Evolutionary conservation across 2,329 filamentous ascomycete species (phyloP).

Genomic region (Colletotrichum tofieldiae): DNA sequence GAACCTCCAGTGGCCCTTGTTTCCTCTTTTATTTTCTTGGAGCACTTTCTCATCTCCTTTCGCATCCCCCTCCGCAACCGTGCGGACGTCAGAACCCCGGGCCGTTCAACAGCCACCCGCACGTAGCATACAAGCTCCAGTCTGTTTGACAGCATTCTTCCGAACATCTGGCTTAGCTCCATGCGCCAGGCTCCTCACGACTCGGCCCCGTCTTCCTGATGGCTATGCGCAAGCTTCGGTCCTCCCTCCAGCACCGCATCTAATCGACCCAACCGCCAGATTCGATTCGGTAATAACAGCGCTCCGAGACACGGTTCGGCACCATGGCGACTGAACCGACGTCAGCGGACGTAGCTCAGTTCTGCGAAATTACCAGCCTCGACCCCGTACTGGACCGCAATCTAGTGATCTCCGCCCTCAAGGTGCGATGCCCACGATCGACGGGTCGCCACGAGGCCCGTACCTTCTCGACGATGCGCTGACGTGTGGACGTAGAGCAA

Average conservation of each 20-base stretch:
- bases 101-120: background rate
- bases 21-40: background rate
- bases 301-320: slow-evolving; percentile 35
- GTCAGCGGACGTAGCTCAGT: slow-evolving; percentile 55
- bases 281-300: slow-evolving; percentile 5
- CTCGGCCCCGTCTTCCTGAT: slow-evolving; percentile 6
- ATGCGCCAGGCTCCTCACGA: slow-evolving; percentile 23
- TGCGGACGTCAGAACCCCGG: background rate
- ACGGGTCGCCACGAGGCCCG: background rate
- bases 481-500: slow-evolving; percentile 55
- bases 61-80: background rate
- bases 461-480: slow-evolving; percentile 13
- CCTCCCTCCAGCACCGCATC: background rate
- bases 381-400: slow-evolving; percentile 54
- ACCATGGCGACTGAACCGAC: slow-evolving; percentile 53
- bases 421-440: slow-evolving; percentile 49
- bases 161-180: slow-evolving; percentile 27
- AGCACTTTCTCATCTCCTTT: background rate
- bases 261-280: slow-evolving; percentile 13
- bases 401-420: slow-evolving; percentile 60
- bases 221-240: slow-evolving; percentile 21
- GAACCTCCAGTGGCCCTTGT: slow-evolving; percentile 4
- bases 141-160: slow-evolving; percentile 18
- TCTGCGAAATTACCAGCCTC: slow-evolving; percentile 61
- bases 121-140: slow-evolving; percentile 3